Evolutionary conservation across 2,329 filamentous ascomycete genomes (phyloP).

Genomic region (Torrubiella hemipterigena): DNA sequence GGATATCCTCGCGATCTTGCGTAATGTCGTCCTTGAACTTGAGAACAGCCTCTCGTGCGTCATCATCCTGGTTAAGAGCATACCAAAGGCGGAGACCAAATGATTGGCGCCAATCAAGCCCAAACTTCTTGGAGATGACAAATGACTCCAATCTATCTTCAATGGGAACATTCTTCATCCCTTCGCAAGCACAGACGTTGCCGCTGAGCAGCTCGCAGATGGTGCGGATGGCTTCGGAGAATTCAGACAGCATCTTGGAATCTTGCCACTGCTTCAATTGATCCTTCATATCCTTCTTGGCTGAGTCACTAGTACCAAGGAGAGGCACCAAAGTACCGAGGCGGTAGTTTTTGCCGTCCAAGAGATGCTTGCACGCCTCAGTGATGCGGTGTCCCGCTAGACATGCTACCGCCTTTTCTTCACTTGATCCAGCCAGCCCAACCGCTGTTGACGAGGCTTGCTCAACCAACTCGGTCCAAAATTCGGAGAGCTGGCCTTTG

Average conservation of each 20-base stretch:
- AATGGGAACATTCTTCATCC: conserved; percentile 56
- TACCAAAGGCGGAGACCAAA: conserved; percentile 92
- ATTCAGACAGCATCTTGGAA: conserved; percentile 75
- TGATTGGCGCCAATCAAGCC: conserved; percentile 83
- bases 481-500: conserved; percentile 54
- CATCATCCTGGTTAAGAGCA: conserved; percentile 54
- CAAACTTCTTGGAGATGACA: conserved; percentile 70
- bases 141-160: conserved; percentile 78
- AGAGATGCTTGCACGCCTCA: conserved; percentile 70
- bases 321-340: conserved; percentile 77
- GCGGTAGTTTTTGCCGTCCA: conserved; percentile 66
- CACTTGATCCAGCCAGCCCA: conserved; percentile 48
- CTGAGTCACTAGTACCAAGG: conserved; percentile 59
- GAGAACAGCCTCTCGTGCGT: conserved; percentile 56
- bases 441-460: conserved; percentile 41
- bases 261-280: conserved; percentile 80
- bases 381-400: conserved; percentile 68
- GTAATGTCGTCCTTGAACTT: conserved; percentile 64
- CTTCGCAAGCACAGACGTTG: conserved; percentile 74
- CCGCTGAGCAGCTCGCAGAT: conserved; percentile 84
- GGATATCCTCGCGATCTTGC: conserved; percentile 58
- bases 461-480: conserved; percentile 56
- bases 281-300: conserved; percentile 61
- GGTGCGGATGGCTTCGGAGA: conserved; percentile 70
- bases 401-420: conserved; percentile 75